Evolutionary conservation across 2,329 filamentous ascomycete genomes (phyloP).

Genomic region (Dactylellina haptotyla): DNA sequence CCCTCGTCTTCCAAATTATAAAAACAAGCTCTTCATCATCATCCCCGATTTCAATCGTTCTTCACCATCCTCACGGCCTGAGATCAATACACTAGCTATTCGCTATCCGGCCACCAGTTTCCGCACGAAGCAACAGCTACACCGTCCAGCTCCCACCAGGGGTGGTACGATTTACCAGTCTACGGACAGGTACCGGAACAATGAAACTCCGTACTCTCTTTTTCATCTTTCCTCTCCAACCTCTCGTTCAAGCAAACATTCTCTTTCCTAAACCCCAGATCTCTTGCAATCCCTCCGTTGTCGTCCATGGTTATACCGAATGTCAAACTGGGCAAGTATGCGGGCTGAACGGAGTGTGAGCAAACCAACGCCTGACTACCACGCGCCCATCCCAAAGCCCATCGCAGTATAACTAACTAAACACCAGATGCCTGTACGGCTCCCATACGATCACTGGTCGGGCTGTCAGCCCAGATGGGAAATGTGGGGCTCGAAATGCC

Average conservation of each 20-base stretch:
- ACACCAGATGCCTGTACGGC: slow-evolving; percentile 29
- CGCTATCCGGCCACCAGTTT: too few species aligned
- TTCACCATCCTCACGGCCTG: too few species aligned
- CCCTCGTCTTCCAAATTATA: too few species aligned
- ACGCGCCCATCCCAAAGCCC: too few species aligned
- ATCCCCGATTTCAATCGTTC: too few species aligned
- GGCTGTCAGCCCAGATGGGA: slow-evolving; percentile 61
- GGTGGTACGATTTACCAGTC: too few species aligned
- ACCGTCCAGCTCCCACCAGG: too few species aligned
- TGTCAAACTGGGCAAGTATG: slow-evolving; percentile 55
- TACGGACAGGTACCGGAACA: neutral
- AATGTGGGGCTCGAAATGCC: slow-evolving; percentile 61
- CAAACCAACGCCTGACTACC: neutral
- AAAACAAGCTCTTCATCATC: too few species aligned
- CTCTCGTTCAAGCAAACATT: slow-evolving; percentile 55
- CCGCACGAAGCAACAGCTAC: too few species aligned
- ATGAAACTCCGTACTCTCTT: slow-evolving; percentile 31
- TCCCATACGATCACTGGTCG: slow-evolving; percentile 50
- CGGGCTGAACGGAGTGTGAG: slow-evolving; percentile 38
- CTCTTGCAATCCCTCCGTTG: slow-evolving; percentile 57
- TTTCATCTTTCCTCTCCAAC: slow-evolving; percentile 56
- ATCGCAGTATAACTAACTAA: too few species aligned
- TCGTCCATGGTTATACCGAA: slow-evolving; percentile 23
- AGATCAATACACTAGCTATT: too few species aligned
- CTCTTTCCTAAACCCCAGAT: slow-evolving; percentile 59